Base-by-base conservation (phyloP, 2,329 filamentous ascomycete species). In the Apiospora rasikravindrae region DNA sequence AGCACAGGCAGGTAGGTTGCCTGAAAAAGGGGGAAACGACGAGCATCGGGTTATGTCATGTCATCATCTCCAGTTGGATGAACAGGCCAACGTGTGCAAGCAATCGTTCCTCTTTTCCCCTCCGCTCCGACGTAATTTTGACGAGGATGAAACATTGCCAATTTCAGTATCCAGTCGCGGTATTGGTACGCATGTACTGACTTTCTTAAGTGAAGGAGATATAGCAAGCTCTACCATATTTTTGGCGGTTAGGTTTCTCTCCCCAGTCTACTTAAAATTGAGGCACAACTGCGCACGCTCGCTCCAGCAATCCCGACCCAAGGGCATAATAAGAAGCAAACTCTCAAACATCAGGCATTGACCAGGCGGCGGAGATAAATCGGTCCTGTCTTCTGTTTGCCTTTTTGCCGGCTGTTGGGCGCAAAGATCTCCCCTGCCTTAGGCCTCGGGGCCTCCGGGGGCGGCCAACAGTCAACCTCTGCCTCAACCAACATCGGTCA, bases 61-160 rank as follows among this genome's bases (percentile, higher is more conserved):
- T 64, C 57, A 64, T 64, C 33, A 64, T 64, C 57, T 24, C 57
- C 33, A 64, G 57, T 40, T 64, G 29, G 57, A 64, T n/a, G 33
- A 13, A 40, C 19, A 37, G 19, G 19, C 57, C 29, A 64, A 37
- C 57, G 40, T 37, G 57, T 13, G 57, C 57, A 64, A 64, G 33
- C 57, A 40, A 37, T 40, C 33, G 10, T 64, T 40, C 22, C 57
- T 13, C 19, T n/a, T 22, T 61, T 37, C 37, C 19, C 19, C 53
- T 57, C 16, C 26, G 7, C 53, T 64, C 19, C 8, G n/a, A 40
- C 33, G 57, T 14, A 64, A 40, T 22, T 40, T 13, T 16, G 40
- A 64, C n/a, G 19, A 33, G 13, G 14, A 24, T n/a, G 57, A 64
- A 64, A 40, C 57, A 19, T 40, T 64, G 57, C 57, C 57, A 40